These are phyloP conservation scores for Colletotrichum chlorophyti DNA, from an alignment of 2,329 filamentous ascomycete species.

Conservation along the genomic window DNA sequence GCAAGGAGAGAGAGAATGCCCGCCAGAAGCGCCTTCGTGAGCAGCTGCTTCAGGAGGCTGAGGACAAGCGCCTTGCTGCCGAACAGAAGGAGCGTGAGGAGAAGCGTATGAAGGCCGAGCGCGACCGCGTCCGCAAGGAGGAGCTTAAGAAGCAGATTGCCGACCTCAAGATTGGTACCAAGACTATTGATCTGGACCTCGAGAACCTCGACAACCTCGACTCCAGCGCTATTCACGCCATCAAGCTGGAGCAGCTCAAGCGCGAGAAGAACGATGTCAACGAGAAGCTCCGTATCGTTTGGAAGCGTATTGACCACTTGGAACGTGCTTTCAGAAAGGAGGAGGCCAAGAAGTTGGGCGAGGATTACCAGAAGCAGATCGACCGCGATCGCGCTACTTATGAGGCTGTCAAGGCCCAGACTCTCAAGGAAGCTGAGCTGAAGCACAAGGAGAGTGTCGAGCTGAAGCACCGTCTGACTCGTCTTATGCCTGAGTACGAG, in stretches of 20 bases:
- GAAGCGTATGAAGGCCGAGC: conserved; percentile 84
- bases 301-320: conserved; percentile 95
- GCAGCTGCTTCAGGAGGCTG: conserved; percentile 87
- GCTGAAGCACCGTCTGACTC: conserved; percentile 89
- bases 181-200: conserved; percentile 76
- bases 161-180: conserved; percentile 88
- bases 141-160: conserved; percentile 92
- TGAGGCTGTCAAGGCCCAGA: conserved; percentile 79
- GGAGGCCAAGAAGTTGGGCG: conserved; percentile 87
- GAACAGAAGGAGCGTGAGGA: conserved; percentile 92
- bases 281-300: conserved; percentile 88
- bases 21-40: conserved; percentile 85
- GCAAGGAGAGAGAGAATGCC: conserved; percentile 91
- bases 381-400: conserved; percentile 81
- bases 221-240: conserved; percentile 85
- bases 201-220: conserved; percentile 87
- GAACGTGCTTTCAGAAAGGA: conserved; percentile 97
- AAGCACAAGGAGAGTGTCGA: conserved; percentile 94
- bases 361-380: conserved; percentile 85
- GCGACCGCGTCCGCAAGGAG: conserved; percentile 87
- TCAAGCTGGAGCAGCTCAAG: conserved; percentile 95
- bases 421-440: conserved; percentile 77
- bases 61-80: conserved; percentile 86
- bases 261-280: conserved; percentile 97
- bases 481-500: conserved; percentile 86